Conservation (phyloP, 768 basidiomycete species). For the Pleurotus tuber-regium region DNA sequence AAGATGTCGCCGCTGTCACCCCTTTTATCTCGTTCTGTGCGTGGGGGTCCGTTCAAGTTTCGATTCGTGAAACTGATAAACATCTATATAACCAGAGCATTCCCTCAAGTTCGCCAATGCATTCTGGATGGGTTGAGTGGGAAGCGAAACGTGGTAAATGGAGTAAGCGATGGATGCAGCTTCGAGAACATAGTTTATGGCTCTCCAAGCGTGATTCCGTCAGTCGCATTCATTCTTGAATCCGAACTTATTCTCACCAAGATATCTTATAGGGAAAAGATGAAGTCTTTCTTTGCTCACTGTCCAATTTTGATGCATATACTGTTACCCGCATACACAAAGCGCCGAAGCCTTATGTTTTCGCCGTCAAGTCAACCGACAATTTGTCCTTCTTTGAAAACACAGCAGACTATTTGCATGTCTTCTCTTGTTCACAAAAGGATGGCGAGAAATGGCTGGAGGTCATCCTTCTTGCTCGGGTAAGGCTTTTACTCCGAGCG, state of each 20-base stretch:
- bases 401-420: conserved; percentile 82
- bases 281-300: conserved; percentile 73
- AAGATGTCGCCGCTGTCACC: conserved; percentile 68
- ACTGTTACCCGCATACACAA: conserved; percentile 72
- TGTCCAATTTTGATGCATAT: conserved; percentile 90
- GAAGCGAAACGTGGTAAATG: conserved; percentile 93
- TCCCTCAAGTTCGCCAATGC: conserved; percentile 43
- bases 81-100: conserved; percentile 26
- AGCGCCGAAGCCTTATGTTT: conserved; percentile 81
- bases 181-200: conserved; percentile 84
- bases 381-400: conserved; percentile 86
- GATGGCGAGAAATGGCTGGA: conserved; percentile 77
- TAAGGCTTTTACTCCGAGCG: conserved; percentile 35
- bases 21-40: conserved; percentile 57
- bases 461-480: conserved; percentile 77
- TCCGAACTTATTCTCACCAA: conserved; percentile 11
- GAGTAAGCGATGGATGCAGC: conserved; percentile 87
- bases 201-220: conserved; percentile 89
- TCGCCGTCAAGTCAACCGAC: conserved; percentile 88
- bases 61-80: neutral
- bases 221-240: conserved; percentile 22
- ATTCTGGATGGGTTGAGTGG: conserved; percentile 76
- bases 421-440: conserved; percentile 73
- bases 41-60: conserved; percentile 18
- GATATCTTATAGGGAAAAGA: conserved; percentile 69